Evolutionary conservation across 1,284 basidiomycete species (phyloP).

Genomic region (Mycena sp.): DNA sequence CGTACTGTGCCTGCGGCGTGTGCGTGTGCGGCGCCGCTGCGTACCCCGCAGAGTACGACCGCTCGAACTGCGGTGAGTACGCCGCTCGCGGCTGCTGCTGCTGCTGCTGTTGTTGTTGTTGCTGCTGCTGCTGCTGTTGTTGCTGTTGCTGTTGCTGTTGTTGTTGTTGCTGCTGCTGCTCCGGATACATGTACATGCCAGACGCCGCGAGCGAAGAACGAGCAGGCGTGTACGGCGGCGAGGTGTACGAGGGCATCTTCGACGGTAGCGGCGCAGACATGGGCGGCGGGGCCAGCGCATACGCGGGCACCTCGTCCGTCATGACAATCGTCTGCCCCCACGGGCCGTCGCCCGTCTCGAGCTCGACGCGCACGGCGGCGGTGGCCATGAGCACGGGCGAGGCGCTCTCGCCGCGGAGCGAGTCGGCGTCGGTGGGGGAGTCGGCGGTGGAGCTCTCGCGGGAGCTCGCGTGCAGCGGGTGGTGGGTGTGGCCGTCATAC

Average conservation of each 20-base stretch:
- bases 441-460: slow-evolving; percentile 57
- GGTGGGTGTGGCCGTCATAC: slow-evolving; percentile 30
- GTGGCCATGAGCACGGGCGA: slow-evolving; percentile 53
- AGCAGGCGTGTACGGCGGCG: slow-evolving; percentile 49
- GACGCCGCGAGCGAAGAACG: slow-evolving; percentile 36
- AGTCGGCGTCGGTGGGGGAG: slow-evolving; percentile 54
- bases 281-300: slow-evolving; percentile 46
- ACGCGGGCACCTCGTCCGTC: slow-evolving; percentile 53
- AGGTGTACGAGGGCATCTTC: slow-evolving; percentile 48
- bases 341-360: slow-evolving; percentile 52
- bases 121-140: slow-evolving; percentile 34
- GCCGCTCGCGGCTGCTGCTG: no score
- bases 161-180: slow-evolving; percentile 30
- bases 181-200: slow-evolving; percentile 34
- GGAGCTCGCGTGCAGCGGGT: slow-evolving; percentile 44
- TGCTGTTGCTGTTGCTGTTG: slow-evolving; percentile 28
- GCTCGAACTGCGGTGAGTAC: no score
- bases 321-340: slow-evolving; percentile 71
- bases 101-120: slow-evolving; percentile 28
- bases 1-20: slow-evolving; percentile 4
- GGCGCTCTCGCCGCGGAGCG: slow-evolving; percentile 50
- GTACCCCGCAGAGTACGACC: no score
- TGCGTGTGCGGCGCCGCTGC: no score
- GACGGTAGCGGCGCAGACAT: slow-evolving; percentile 47
- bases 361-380: slow-evolving; percentile 53